These are phyloP conservation scores for Thelonectria discophora DNA, from an alignment of 2,329 filamentous ascomycete genomes.

Conservation along the genomic window DNA sequence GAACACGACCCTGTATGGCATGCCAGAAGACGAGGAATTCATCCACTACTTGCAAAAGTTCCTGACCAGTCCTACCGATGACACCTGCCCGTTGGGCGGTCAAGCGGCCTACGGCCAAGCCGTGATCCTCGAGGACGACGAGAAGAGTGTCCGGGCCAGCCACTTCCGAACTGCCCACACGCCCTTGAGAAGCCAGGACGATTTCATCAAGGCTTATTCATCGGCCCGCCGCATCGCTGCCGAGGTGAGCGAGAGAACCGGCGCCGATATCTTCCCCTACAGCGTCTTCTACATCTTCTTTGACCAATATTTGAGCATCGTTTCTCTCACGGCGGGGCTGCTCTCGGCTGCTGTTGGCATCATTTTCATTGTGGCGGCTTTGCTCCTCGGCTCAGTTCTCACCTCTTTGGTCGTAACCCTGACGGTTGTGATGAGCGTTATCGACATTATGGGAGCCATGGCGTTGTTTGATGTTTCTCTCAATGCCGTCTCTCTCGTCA, in stretches of 20 bases:
- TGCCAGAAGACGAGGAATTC: slow-evolving; percentile 95
- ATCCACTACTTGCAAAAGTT: slow-evolving; percentile 85
- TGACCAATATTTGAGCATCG: slow-evolving; percentile 91
- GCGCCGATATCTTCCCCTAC: slow-evolving; percentile 91
- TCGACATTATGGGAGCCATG: slow-evolving; percentile 97
- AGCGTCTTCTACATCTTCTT: slow-evolving; percentile 99
- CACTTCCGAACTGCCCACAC: slow-evolving; percentile 94
- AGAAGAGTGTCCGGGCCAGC: slow-evolving; percentile 76
- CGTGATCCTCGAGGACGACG: slow-evolving; percentile 77
- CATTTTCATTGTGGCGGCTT: slow-evolving; percentile 80
- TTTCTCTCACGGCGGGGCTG: slow-evolving; percentile 79
- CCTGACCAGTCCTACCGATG: slow-evolving; percentile 80
- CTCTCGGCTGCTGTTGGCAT: slow-evolving; percentile 85
- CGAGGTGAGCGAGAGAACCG: slow-evolving; percentile 75
- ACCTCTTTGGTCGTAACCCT: slow-evolving; percentile 85
- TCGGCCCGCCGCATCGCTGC: slow-evolving; percentile 87
- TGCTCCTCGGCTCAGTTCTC: slow-evolving; percentile 83
- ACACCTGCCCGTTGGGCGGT: slow-evolving; percentile 87
- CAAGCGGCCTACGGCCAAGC: slow-evolving; percentile 87
- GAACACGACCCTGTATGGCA: slow-evolving; percentile 89
- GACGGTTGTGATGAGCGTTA: slow-evolving; percentile 91
- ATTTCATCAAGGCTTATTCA: slow-evolving; percentile 92
- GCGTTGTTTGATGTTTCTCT: slow-evolving; percentile 86
- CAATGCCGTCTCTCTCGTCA: slow-evolving; percentile 95
- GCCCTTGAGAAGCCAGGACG: slow-evolving; percentile 84